These are phyloP conservation scores for Phytophthora ramorum DNA, from an alignment of 352 stramenopile genomes.

Conservation along the genomic window DNA sequence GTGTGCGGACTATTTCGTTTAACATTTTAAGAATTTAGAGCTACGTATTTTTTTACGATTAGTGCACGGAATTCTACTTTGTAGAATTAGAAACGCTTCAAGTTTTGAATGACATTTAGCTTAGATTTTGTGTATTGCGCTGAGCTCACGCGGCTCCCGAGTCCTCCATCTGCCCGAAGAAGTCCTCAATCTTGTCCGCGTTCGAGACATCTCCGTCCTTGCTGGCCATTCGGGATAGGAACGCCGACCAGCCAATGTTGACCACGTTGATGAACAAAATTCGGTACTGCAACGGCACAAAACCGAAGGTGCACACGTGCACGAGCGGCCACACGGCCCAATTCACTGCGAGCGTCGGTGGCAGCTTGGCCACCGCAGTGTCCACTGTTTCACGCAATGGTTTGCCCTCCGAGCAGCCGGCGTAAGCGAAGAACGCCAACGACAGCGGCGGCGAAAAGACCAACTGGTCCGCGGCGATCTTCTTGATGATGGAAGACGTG, in stretches of 20 bases:
- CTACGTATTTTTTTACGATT: too few relatives aligned
- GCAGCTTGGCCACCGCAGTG: constrained; percentile 38
- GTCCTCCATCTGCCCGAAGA: constrained; percentile 27
- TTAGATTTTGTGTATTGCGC: too few relatives aligned
- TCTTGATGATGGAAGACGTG: constrained; percentile 35
- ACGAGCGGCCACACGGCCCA: constrained; percentile 55
- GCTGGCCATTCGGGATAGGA: constrained; percentile 53
- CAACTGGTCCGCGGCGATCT: constrained; percentile 49
- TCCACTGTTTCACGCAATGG: constrained; percentile 29
- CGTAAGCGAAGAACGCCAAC: constrained; percentile 48
- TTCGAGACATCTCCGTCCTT: constrained; percentile 17
- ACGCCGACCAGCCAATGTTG: constrained; percentile 56
- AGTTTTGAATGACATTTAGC: too few relatives aligned
- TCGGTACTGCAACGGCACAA: constrained; percentile 57
- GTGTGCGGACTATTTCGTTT: not conserved
- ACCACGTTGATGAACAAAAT: constrained; percentile 54
- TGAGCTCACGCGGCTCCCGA: constrained; percentile 14
- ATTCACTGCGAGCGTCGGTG: constrained; percentile 46
- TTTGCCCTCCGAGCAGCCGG: constrained; percentile 38
- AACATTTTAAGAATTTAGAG: too few relatives aligned
- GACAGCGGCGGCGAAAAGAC: constrained; percentile 43
- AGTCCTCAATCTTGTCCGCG: constrained; percentile 22
- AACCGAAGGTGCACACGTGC: constrained; percentile 50
- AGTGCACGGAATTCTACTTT: too few relatives aligned
- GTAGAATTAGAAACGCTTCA: too few relatives aligned